These are phyloP conservation scores for Isabelozyma heimii DNA, from an alignment of 805 yeast genomes.

Conservation along the genomic window DNA sequence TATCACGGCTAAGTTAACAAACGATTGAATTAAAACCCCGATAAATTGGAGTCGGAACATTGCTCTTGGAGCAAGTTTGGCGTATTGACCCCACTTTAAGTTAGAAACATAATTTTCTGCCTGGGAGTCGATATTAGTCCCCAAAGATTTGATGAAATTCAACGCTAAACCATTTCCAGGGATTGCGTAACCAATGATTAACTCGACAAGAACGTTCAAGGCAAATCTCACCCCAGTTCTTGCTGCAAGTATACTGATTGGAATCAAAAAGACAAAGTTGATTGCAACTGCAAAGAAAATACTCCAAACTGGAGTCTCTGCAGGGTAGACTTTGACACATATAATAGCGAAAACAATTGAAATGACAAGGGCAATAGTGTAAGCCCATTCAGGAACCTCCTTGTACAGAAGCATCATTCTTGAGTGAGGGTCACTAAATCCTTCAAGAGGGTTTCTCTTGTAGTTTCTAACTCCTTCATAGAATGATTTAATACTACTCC, in stretches of 20 bases:
- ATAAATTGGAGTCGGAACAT: conserved; percentile 43
- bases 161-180: conserved; percentile 36
- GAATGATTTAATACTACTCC: background rate
- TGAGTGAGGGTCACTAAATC: conserved; percentile 30
- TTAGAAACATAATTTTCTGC: conserved; percentile 54
- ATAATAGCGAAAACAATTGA: conserved; percentile 29
- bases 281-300: conserved; percentile 32
- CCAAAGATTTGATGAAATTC: conserved; percentile 55
- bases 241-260: conserved; percentile 23
- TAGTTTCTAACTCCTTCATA: conserved; percentile 2
- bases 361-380: conserved; percentile 20
- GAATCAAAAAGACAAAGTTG: conserved; percentile 31
- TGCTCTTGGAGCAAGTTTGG: conserved; percentile 58
- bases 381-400: conserved; percentile 35
- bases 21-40: conserved; percentile 19
- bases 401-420: conserved; percentile 30
- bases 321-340: conserved; percentile 27
- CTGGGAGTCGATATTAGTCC: conserved; percentile 55
- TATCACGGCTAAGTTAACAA: conserved; percentile 23
- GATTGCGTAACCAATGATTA: conserved; percentile 34
- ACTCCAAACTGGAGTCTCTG: conserved; percentile 35
- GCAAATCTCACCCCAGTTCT: conserved; percentile 31
- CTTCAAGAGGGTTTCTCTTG: conserved; percentile 24
- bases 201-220: conserved; percentile 35
- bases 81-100: conserved; percentile 62